These are phyloP conservation scores for Crithidia mellificae DNA, from an alignment of 208 protist species.

Conservation along the genomic window DNA sequence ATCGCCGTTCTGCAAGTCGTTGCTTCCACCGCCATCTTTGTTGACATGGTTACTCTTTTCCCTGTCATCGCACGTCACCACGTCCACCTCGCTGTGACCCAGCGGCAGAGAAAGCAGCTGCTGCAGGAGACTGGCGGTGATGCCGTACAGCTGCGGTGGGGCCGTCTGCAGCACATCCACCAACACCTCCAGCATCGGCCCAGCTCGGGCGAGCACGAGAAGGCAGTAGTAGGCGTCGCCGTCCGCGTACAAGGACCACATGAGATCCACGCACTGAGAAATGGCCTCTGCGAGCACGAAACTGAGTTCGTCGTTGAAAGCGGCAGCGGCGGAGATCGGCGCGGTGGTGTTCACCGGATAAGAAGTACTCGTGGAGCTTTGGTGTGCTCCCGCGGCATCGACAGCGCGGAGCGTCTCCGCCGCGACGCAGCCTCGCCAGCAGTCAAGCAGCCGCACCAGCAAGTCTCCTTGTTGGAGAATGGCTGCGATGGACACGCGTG, in stretches of 20 bases:
- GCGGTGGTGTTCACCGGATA: no score
- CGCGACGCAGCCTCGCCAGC: constrained; percentile 52
- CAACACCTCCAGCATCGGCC: constrained; percentile 54
- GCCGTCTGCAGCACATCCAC: constrained; percentile 49
- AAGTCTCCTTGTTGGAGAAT: constrained; percentile 79
- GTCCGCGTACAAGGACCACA: constrained; percentile 66
- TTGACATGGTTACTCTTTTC: background rate
- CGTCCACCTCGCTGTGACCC: constrained; percentile 30
- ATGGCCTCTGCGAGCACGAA: constrained; percentile 68
- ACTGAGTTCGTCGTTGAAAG: constrained; percentile 58
- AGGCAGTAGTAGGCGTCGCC: constrained; percentile 73
- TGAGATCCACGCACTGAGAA: constrained; percentile 69
- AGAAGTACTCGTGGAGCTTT: background rate
- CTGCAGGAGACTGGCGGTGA: constrained; percentile 48
- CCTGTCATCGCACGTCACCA: background rate
- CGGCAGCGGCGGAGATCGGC: constrained; percentile 7
- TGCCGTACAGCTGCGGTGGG: constrained; percentile 65
- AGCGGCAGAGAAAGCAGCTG: constrained; percentile 60
- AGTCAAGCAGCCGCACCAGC: constrained; percentile 55
- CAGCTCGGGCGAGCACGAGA: constrained; percentile 61
- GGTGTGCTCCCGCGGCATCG: background rate
- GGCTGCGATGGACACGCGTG: constrained; percentile 69
- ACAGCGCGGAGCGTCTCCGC: constrained; percentile 20
- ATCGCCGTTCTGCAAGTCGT: no score
- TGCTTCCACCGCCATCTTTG: no score